Conservation (phyloP, 202 grass and related monocot species). For the Cymbopogon flexuosus region DNA sequence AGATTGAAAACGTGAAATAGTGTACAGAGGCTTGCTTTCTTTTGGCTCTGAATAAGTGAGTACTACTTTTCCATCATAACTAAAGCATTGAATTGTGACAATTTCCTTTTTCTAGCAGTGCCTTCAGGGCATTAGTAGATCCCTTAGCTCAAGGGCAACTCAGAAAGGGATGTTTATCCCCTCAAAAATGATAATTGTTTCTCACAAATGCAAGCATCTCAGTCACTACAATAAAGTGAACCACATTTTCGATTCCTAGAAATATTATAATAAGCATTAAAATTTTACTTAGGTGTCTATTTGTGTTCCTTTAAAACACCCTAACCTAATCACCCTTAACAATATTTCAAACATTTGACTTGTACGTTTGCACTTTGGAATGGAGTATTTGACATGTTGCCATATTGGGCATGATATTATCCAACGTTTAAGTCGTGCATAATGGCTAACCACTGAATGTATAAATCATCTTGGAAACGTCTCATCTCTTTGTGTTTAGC, state of each 20-base stretch:
- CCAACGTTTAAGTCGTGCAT: conserved; percentile 32
- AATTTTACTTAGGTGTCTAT: background rate
- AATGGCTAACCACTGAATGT: conserved; percentile 9
- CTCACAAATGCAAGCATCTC: conserved; percentile 12
- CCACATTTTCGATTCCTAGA: conserved; percentile 4
- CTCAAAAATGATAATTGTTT: background rate
- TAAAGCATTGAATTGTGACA: background rate
- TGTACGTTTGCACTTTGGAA: conserved; percentile 22
- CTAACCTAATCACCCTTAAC: background rate
- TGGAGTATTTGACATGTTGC: conserved; percentile 24
- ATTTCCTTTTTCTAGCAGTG: conserved; percentile 29
- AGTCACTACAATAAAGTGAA: conserved; percentile 15
- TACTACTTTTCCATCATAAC: conserved; percentile 17
- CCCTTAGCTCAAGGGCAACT: conserved; percentile 34
- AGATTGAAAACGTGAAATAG: conserved; percentile 22
- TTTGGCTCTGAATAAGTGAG: background rate
- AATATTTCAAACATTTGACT: conserved; percentile 21
- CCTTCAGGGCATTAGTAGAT: conserved; percentile 33
- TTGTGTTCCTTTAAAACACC: conserved; percentile 13
- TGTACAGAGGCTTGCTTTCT: conserved; percentile 18
- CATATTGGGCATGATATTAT: conserved; percentile 4
- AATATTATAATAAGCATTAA: background rate
- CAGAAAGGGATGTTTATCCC: conserved; percentile 44
- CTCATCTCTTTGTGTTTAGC: background rate
- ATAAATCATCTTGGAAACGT: background rate